phyloP scores from a whole-genome alignment of 208 protist species.

The Acanthamoeba rhysodes region DNA sequence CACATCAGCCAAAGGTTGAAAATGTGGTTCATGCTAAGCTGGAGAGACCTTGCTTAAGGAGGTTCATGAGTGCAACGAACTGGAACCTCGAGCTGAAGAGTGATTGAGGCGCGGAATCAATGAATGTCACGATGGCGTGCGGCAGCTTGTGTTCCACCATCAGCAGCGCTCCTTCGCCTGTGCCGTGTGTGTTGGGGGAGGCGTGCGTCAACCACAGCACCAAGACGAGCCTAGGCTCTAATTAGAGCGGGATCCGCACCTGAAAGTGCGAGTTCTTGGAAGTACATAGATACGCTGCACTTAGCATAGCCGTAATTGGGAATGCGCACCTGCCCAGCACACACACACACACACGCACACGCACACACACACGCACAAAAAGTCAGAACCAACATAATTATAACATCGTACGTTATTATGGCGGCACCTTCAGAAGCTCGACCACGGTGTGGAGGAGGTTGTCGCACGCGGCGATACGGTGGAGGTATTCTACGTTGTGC shows the following conservation, averaged over 20 bases:
- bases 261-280: neutral
- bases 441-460: neutral
- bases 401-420: too few species aligned
- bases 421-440: neutral
- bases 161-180: neutral
- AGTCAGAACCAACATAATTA: neutral
- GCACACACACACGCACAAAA: too few species aligned
- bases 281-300: neutral
- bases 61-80: neutral
- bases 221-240: neutral
- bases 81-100: neutral
- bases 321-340: neutral
- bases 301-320: neutral
- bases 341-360: too few species aligned
- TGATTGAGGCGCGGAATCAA: neutral
- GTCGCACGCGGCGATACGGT: neutral
- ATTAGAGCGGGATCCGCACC: neutral
- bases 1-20: neutral
- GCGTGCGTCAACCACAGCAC: neutral
- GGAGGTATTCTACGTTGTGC: neutral
- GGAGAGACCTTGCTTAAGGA: neutral
- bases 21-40: neutral
- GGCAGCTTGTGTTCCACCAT: neutral
- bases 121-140: neutral
- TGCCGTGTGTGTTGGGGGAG: neutral